These are phyloP conservation scores for Beauveria sp. DNA, from an alignment of 2,329 filamentous ascomycete species.

Conservation along the genomic window DNA sequence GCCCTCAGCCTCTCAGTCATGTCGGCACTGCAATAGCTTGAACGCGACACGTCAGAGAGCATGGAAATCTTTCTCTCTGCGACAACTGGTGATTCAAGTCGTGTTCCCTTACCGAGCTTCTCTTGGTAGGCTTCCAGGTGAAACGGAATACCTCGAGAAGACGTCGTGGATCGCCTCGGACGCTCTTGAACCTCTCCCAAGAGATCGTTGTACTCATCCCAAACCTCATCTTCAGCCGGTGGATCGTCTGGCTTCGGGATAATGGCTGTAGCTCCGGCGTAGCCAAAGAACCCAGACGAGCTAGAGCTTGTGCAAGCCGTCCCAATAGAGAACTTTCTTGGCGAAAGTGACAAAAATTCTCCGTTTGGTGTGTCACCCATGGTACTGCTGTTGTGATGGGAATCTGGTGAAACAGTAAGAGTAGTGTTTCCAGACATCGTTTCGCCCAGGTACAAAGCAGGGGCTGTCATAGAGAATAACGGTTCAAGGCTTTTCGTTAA, in stretches of 20 bases:
- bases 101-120: conserved; percentile 27
- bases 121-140: conserved; percentile 43
- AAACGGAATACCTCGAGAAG: conserved; percentile 49
- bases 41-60: conserved; percentile 30
- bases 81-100: conserved; percentile 39
- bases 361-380: conserved; percentile 12
- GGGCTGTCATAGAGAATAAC: conserved; percentile 30
- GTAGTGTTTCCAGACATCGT: conserved; percentile 26
- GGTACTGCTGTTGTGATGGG: not conserved
- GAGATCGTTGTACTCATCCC: conserved; percentile 90
- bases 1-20: conserved; percentile 46
- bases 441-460: conserved; percentile 30
- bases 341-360: conserved; percentile 70
- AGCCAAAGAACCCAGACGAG: conserved; percentile 50
- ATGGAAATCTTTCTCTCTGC: conserved; percentile 25
- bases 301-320: conserved; percentile 47
- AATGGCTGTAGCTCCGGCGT: conserved; percentile 57
- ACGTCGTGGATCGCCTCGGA: conserved; percentile 43
- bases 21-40: conserved; percentile 47
- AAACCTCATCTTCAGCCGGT: conserved; percentile 76
- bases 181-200: conserved; percentile 54
- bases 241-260: conserved; percentile 55
- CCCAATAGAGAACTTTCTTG: conserved; percentile 63
- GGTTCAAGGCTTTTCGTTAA: conserved; percentile 43
- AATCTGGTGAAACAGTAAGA: conserved; percentile 17